Evolutionary conservation across 495 filamentous ascomycete species (phyloP).

Genomic region (Platismatia glauca): DNA sequence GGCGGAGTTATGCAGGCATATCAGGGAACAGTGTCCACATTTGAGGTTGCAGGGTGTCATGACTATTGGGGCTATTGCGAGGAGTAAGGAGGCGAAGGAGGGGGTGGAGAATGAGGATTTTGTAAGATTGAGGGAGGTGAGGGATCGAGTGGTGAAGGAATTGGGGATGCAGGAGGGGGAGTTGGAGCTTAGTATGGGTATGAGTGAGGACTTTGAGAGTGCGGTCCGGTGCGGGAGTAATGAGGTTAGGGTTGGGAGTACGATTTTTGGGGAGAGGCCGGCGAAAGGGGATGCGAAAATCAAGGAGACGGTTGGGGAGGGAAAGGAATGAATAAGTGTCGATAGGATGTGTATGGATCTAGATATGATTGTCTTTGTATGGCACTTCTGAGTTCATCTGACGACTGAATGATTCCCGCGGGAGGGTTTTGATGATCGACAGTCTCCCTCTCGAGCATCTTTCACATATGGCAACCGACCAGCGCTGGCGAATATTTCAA

Average conservation of each 20-base stretch:
- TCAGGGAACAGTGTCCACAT: slow-evolving; percentile 60
- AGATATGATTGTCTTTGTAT: background rate
- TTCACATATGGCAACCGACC: background rate
- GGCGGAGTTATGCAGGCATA: slow-evolving; percentile 53
- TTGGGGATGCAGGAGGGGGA: slow-evolving; percentile 38
- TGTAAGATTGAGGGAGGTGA: slow-evolving; percentile 51
- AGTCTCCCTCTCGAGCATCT: background rate
- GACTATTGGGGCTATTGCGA: slow-evolving; percentile 92
- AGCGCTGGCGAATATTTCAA: background rate
- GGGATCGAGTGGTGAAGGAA: slow-evolving; percentile 51
- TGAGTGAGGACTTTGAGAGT: slow-evolving; percentile 93
- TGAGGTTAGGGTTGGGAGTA: slow-evolving; percentile 92
- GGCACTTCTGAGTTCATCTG: background rate
- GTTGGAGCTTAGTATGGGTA: slow-evolving; percentile 66
- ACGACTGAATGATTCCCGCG: background rate
- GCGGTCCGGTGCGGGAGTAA: slow-evolving; percentile 75
- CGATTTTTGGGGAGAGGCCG: slow-evolving; percentile 80
- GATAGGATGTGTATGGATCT: background rate
- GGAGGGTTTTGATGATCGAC: background rate
- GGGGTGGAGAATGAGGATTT: slow-evolving; percentile 93
- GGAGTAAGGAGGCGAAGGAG: slow-evolving; percentile 57
- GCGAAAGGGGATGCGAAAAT: slow-evolving; percentile 61
- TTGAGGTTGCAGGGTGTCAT: slow-evolving; percentile 75
- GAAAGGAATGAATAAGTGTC: slow-evolving; percentile 1
- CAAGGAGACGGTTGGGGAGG: slow-evolving; percentile 27